Evolutionary conservation across 2,329 filamentous ascomycete genomes (phyloP), one percentile per base, ranked within the genome.

Genomic region (Canariomyces notabilis): DNA sequence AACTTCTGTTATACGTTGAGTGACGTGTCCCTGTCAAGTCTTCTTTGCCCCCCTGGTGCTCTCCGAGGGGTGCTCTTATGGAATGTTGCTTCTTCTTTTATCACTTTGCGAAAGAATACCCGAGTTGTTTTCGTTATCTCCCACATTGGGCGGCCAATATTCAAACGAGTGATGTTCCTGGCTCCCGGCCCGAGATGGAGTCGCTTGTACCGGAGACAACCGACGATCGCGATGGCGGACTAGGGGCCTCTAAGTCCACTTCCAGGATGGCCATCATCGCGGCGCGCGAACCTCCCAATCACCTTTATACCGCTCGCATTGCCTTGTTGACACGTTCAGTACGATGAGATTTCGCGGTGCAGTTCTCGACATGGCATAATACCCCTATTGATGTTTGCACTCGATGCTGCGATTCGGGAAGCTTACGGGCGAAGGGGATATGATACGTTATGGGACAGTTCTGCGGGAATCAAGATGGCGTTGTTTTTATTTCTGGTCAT

Each of bases 1-100:
- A 96, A 70, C 73, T 97, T 53, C 81, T 90, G 44, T 72, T 96
- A 20, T 87, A 82, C 55, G 83, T 87, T 23, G 79, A 83, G 54
- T 68, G 22, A 45, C 12, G 1, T 12, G 37, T 11, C 3, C 16
- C 5, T 14, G 37, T 38, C n/a, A 20, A 14, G 14, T 37, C 3
- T 14, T 45, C 15, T 15, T 22, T 32, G 5, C 19, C 23, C 12
- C 21, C 8, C 12, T 12, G 23, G 6, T 18, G 26, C 37, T 40
- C 21, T 7, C 37, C 31, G 35, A 3, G 4, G 3, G 9, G 26
- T 20, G n/a, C n/a, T n/a, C n/a, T n/a, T n/a, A n/a, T 15, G 32
- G 31, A 4, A 12, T 20, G 6, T 42, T 20, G 21, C 15, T 41
- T 37, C 7, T 40, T 12, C 37, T 14, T 37, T 29, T 23, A 18